These are phyloP conservation scores for Saccharomyces cerevisiae DNA, from an alignment of 805 yeast species.

Conservation along the genomic window DNA sequence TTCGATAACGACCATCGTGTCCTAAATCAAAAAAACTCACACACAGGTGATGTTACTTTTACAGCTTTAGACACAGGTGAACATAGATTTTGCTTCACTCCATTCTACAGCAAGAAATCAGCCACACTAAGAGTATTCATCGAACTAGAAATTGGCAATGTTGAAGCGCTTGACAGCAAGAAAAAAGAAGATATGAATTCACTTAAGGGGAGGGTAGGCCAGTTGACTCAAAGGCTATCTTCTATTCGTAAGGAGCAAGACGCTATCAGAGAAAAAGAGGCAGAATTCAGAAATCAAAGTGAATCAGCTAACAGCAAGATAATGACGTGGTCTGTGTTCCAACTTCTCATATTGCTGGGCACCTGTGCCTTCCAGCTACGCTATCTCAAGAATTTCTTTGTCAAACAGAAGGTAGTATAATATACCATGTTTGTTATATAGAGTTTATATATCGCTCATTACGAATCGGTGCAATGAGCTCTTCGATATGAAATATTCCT, in stretches of 20 bases:
- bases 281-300: slow-evolving; percentile 64
- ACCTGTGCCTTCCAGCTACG: slow-evolving; percentile 72
- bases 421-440: background rate
- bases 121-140: slow-evolving; percentile 58
- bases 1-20: slow-evolving; percentile 81
- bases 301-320: slow-evolving; percentile 70
- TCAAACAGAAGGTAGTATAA: slow-evolving; percentile 77
- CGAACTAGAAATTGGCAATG: slow-evolving; percentile 63
- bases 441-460: background rate
- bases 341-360: slow-evolving; percentile 54
- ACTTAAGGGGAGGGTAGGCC: slow-evolving; percentile 49
- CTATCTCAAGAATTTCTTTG: slow-evolving; percentile 73
- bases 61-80: slow-evolving; percentile 79
- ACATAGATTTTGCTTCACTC: slow-evolving; percentile 72
- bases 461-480: background rate
- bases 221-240: slow-evolving; percentile 48
- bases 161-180: slow-evolving; percentile 55
- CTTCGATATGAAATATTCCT: background rate
- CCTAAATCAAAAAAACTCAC: slow-evolving; percentile 51
- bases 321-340: slow-evolving; percentile 65
- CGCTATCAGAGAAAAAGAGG: slow-evolving; percentile 60
- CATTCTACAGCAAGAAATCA: slow-evolving; percentile 25
- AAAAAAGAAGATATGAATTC: slow-evolving; percentile 45
- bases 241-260: slow-evolving; percentile 59
- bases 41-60: slow-evolving; percentile 66